Base-by-base conservation (phyloP, 1,139 yeast genomes). In the Blastobotrys petasosporus region DNA sequence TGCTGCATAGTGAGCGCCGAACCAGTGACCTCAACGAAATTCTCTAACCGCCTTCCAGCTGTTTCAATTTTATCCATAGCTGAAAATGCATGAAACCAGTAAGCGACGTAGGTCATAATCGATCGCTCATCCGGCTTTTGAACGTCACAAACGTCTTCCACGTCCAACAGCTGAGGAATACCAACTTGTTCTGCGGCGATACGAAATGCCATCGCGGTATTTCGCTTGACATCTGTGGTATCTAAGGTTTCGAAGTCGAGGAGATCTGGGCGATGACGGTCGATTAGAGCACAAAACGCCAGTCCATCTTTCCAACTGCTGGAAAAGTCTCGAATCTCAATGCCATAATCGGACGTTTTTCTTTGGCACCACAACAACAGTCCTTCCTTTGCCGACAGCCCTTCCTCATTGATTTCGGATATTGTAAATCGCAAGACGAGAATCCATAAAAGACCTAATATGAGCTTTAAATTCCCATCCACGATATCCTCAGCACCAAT, bases 401-500 rank as follows among this genome's bases (percentile, higher is more conserved):
- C 73, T 46, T 68, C 73, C 36, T 68, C 70, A 45, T 58, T 61
- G 52, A 73, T 74, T 47, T 71, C 71, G n/a, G 68, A 63, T 33
- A 71, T 62, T 5, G 82, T 71, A 51, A 75, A 75, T 48, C 76
- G 69, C 34, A 79, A 60, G 55, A 79, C 78, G 41, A 80, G 61
- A 34, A 77, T 71, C 90, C 90, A 82, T 9, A 82, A 62, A 39
- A 82, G 66, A 1, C 87, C 87, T 52, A 82, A 63, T n/a, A 78
- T 76, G 39, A 80, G 64, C 58, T 82, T 82, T 44, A 71, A 62
- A 57, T 82, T 77, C 1, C 85, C 84, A 42, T 80, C 85, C 20
- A 76, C 71, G 17, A 82, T 74, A 61, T 80, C 83, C 45, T 80
- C 85, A n/a, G 86, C 79, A 23, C 84, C 81, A 41, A 82, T 77